Evolutionary conservation across 163 green algal species (phyloP).

Genomic region (Coccomyxa subellipsoidea): DNA sequence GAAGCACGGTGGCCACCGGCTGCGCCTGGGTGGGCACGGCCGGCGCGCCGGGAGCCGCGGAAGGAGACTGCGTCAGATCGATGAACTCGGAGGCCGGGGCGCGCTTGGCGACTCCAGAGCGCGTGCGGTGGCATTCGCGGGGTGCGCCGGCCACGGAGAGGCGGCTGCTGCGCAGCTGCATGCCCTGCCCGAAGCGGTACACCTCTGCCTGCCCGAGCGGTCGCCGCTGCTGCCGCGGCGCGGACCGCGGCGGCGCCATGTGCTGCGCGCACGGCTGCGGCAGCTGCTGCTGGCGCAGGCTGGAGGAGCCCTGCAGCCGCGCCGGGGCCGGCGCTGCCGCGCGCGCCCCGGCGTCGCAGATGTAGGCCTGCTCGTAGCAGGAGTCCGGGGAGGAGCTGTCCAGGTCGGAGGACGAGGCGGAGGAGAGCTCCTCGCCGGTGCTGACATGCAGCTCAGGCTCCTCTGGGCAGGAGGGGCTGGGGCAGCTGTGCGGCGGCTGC

Average conservation of each 20-base stretch:
- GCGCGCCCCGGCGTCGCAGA: neutral
- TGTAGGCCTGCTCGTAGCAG: conserved; percentile 1
- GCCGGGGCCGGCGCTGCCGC: too few species aligned
- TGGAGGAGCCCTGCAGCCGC: neutral
- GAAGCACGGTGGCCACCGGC: neutral
- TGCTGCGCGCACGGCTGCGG: neutral
- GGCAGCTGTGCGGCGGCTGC: neutral
- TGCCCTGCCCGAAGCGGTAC: conserved; percentile 4
- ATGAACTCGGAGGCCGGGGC: neutral
- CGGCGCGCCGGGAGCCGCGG: neutral
- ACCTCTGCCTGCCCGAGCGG: neutral
- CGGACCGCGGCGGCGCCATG: neutral
- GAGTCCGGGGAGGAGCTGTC: conserved; percentile 6
- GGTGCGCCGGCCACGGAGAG: neutral
- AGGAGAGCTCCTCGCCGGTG: neutral
- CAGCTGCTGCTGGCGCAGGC: neutral
- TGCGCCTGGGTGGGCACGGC: neutral
- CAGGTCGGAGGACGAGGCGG: neutral
- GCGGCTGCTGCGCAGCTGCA: neutral
- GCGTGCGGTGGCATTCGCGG: neutral
- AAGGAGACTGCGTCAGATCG: neutral
- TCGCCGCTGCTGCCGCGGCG: neutral
- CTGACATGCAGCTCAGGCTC: neutral
- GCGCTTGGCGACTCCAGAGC: neutral
- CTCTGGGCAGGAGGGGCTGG: neutral